Evolutionary conservation across 139 green algal species (phyloP), one percentile per base, ranked within the genome.

Genomic region (Chlorella sp.): DNA sequence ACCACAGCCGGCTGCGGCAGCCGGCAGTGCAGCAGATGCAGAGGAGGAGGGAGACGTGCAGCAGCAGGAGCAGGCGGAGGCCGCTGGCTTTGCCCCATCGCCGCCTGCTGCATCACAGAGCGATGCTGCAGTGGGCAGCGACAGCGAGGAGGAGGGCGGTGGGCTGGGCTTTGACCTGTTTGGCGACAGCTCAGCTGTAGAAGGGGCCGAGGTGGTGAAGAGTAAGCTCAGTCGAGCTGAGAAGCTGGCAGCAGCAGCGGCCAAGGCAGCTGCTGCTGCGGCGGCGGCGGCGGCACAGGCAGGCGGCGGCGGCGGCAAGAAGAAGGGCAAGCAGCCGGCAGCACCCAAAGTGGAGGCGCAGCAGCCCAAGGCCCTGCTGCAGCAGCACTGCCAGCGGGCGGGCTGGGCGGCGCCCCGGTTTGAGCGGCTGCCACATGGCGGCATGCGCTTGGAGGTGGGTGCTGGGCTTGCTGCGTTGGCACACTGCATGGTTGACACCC

Each of bases 301-400:
- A 16, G 69, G 56, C 63, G 39, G 26, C 67, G 74, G 62, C 26
- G 74, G 65, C 56, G 67, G 87, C 41, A 80, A 83, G 57, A 79
- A 90, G 78, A 89, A 82, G 67, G 63, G 81, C 65, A 63, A 82
- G 39, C 60, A 32, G 62, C 4, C n/a, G 11, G 60, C 81, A 3
- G 81, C 82, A 18, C 67, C 39, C 4, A 68, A 64, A 70, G 32
- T 39, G 51, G 69, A 60, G 38, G 32, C 85, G 47, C 86, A 94
- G 81, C 78, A 89, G 65, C 96, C 95, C 51, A 96, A 96, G 80
- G 91, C 94, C 23, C 75, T 97, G 70, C 91, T 98, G 80, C 91
- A 97, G 85, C 93, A 98, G 94, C 88, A 92, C 78, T 98, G 96
- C 90, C 92, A 96, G 78, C 91, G 91, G 30, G 32, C 73, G 65